Percentiles rank a stretch among this genome's conserved stretches.
Conservation (phyloP, 371 early-diverging fungal genomes). For the Parasitella parasitica region DNA sequence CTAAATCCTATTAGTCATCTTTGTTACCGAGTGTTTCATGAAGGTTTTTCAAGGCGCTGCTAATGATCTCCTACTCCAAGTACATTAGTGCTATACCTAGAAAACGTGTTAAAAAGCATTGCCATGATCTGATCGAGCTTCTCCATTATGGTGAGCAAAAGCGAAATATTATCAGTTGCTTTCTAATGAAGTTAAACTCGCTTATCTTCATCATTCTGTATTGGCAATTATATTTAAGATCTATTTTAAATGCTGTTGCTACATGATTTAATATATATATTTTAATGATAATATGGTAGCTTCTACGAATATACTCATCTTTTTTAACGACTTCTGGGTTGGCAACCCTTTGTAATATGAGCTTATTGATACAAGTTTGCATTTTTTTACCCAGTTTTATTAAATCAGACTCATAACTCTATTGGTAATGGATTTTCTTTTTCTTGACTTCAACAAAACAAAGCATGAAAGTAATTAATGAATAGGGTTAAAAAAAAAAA, state of each 20-base stretch:
- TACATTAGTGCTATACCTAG: too few relatives aligned
- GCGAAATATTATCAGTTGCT: not conserved
- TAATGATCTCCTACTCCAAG: too few relatives aligned
- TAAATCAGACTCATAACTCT: slow-evolving; percentile 9
- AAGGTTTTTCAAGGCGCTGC: too few relatives aligned
- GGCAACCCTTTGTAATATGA: slow-evolving; percentile 12
- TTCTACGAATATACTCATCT: too few relatives aligned
- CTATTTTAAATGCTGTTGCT: not conserved
- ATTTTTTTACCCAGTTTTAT: slow-evolving; percentile 20
- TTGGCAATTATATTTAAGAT: not conserved
- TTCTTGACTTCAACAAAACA: slow-evolving; percentile 22
- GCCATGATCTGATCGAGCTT: not conserved
- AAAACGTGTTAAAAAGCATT: too few relatives aligned
- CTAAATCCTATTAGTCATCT: too few relatives aligned
- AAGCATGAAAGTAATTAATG: slow-evolving; percentile 9
- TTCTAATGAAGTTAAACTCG: not conserved
- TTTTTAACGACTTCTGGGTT: slow-evolving; percentile 20
- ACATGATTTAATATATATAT: not conserved
- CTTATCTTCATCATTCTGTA: slow-evolving; percentile 4
- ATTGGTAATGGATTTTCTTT: slow-evolving; percentile 12
- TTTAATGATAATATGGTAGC: not conserved
- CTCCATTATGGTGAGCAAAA: not conserved
- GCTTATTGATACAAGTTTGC: slow-evolving; percentile 16
- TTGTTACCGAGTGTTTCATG: too few relatives aligned
- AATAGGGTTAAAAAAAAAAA: slow-evolving; percentile 12